These are phyloP conservation scores for Sechiopsis laciniata DNA, from an alignment of 306 rosid genomes.

Conservation along the genomic window DNA sequence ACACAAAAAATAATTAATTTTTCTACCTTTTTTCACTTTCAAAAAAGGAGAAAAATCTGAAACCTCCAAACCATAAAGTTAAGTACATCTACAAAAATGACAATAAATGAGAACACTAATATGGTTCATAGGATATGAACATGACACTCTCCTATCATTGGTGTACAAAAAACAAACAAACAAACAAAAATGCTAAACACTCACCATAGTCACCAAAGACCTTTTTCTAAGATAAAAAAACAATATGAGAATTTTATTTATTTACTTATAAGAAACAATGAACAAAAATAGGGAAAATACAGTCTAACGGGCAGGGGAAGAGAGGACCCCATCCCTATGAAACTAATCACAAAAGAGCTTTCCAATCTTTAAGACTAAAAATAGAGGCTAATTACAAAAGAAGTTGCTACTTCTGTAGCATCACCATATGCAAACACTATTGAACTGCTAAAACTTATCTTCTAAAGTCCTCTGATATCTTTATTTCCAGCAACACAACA, in stretches of 20 bases:
- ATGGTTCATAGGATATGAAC: not conserved
- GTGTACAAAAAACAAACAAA: not conserved
- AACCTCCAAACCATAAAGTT: constrained; percentile 1
- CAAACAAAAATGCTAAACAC: not conserved
- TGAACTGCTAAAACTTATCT: too few relatives aligned
- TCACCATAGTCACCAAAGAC: not conserved
- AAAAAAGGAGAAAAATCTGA: not conserved
- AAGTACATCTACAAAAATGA: not conserved
- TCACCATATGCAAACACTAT: too few relatives aligned
- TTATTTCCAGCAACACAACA: too few relatives aligned
- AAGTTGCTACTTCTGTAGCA: too few relatives aligned
- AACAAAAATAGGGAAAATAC: too few relatives aligned
- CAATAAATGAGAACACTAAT: not conserved
- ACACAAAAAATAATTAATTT: not conserved
- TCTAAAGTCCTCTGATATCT: too few relatives aligned
- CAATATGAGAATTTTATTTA: not conserved
- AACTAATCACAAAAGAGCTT: too few relatives aligned
- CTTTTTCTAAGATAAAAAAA: not conserved
- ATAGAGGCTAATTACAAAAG: too few relatives aligned
- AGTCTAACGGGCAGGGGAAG: too few relatives aligned
- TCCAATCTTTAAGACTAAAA: too few relatives aligned
- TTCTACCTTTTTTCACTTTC: not conserved
- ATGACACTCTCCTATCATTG: not conserved
- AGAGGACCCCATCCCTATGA: too few relatives aligned
- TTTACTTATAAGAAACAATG: too few relatives aligned